Conservation (phyloP, 768 basidiomycete species). For the Trametes gibbosa region DNA sequence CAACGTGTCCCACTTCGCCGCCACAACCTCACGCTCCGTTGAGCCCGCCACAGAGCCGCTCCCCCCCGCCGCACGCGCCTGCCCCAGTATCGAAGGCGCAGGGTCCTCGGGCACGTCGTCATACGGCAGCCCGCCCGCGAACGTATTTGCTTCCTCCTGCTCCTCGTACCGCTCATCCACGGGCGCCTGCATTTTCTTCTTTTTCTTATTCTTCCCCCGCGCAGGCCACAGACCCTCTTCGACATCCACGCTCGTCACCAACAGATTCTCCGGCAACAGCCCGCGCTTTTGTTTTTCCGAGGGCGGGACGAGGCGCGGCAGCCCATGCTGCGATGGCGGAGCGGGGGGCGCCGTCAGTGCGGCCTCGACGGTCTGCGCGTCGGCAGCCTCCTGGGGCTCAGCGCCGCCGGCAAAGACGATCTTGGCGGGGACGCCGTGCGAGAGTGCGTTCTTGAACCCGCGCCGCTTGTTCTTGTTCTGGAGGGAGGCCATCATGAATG, state of each 20-base stretch:
- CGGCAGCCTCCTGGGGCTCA: conserved; percentile 7
- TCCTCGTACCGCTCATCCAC: conserved; percentile 15
- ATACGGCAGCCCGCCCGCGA: conserved; percentile 36
- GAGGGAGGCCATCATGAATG: conserved; percentile 48
- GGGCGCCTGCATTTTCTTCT: neutral
- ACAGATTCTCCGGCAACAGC: conserved; percentile 55
- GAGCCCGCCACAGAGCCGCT: conserved; percentile 13
- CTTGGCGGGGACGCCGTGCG: conserved; percentile 42
- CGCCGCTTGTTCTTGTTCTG: conserved; percentile 76
- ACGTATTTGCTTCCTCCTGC: conserved; percentile 1
- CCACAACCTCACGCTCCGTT: conserved; percentile 18
- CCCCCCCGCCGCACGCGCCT: neutral
- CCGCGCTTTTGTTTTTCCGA: conserved; percentile 54
- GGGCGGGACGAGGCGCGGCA: conserved; percentile 53
- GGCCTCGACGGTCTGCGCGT: conserved; percentile 7
- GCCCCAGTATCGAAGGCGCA: neutral
- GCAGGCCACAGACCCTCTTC: conserved; percentile 46
- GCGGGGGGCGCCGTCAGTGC: neutral
- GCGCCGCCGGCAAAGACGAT: conserved; percentile 47
- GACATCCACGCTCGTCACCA: conserved; percentile 73
- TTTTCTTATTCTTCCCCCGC: conserved; percentile 33
- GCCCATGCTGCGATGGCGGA: neutral
- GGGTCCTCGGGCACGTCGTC: conserved; percentile 20
- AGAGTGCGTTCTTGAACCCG: conserved; percentile 56
- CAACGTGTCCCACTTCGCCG: conserved; percentile 28